Percentiles rank a stretch among this genome's conserved stretches.
Conservation (phyloP, 805 yeast species). For the Jamesozyma jinghongensis region DNA sequence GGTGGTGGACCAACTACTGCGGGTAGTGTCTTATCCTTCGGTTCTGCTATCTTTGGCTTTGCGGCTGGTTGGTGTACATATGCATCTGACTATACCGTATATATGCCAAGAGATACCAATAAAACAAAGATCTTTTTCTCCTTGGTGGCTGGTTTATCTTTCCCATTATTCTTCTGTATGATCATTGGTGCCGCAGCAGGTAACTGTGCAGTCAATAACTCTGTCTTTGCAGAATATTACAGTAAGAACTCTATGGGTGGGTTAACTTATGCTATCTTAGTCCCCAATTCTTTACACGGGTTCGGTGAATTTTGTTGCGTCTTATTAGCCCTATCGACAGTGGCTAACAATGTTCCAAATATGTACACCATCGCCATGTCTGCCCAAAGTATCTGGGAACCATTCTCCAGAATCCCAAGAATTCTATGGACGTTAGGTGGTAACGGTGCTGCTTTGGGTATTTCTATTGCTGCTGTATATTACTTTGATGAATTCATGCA, state of each 20-base stretch:
- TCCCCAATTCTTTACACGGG: slow-evolving; percentile 71
- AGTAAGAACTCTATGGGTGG: slow-evolving; percentile 62
- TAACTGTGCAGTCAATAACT: slow-evolving; percentile 47
- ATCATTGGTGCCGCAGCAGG: slow-evolving; percentile 81
- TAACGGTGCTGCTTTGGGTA: slow-evolving; percentile 68
- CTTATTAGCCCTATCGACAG: slow-evolving; percentile 71
- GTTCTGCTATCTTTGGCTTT: slow-evolving; percentile 76
- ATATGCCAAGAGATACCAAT: slow-evolving; percentile 61
- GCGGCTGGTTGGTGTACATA: slow-evolving; percentile 96
- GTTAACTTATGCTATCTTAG: slow-evolving; percentile 67
- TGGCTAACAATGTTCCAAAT: slow-evolving; percentile 88
- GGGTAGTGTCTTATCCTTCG: slow-evolving; percentile 70
- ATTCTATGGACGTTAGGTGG: slow-evolving; percentile 72
- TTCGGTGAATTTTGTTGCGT: slow-evolving; percentile 90
- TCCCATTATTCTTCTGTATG: slow-evolving; percentile 66
- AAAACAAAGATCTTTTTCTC: slow-evolving; percentile 51
- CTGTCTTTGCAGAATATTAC: slow-evolving; percentile 43
- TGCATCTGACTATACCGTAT: slow-evolving; percentile 86
- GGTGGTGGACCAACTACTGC: slow-evolving; percentile 57
- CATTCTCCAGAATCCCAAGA: slow-evolving; percentile 69
- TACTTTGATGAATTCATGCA: slow-evolving; percentile 62
- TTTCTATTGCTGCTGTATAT: slow-evolving; percentile 83
- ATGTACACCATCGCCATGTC: slow-evolving; percentile 85
- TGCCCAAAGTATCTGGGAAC: slow-evolving; percentile 77
- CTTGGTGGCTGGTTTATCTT: slow-evolving; percentile 50